Base-by-base conservation (phyloP, 2,329 filamentous ascomycete genomes). In the Nectriaceae sp. region DNA sequence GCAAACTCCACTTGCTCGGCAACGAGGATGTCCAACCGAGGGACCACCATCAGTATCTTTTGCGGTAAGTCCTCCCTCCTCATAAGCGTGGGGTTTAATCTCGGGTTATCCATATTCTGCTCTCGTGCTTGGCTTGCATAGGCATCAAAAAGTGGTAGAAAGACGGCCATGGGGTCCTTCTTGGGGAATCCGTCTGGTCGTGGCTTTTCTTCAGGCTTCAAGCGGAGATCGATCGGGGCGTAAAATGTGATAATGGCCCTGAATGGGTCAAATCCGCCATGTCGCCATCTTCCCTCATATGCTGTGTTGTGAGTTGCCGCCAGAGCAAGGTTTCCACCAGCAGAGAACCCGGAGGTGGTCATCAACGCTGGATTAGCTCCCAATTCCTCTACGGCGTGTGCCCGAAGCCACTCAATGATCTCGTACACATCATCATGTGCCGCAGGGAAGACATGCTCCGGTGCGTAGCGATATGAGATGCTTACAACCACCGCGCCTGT, bases 381-480 rank as follows among this genome's bases (percentile, higher is more conserved):
- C 53, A 66, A 70, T 21, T 65, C 50, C 1, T 47, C 42, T 42
- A 63, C 65, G 1, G 73, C 70, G 40, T 77, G 66, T 4, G 64
- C 54, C 3, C 68, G 52, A 2, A 78, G 55, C 57, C 65, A 78
- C 37, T 59, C 54, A 11, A 78, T 57, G 0, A 70, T 65, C 35
- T 73, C 72, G 44, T 76, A 72, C 2, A 73, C 66, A 55, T 82
- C 78, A 44, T 79, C 64, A 2, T 79, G 63, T 3, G 71, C 71
- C 1, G 62, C 65, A 0, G 78, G 78, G 47, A 80, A 81, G 20
- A 66, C 64, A 53, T 79, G 65, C 48, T 79, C 77, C 0, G 78
- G 78, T 6, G 76, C 77, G 24, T 78, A 69, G 2, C 78, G 67
- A 53, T 81, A 80, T 16, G 77, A 75, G 4, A 79, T 69, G 47